These are phyloP conservation scores for Aspergillus panamensis DNA, from an alignment of 495 filamentous ascomycete species.

Conservation along the genomic window DNA sequence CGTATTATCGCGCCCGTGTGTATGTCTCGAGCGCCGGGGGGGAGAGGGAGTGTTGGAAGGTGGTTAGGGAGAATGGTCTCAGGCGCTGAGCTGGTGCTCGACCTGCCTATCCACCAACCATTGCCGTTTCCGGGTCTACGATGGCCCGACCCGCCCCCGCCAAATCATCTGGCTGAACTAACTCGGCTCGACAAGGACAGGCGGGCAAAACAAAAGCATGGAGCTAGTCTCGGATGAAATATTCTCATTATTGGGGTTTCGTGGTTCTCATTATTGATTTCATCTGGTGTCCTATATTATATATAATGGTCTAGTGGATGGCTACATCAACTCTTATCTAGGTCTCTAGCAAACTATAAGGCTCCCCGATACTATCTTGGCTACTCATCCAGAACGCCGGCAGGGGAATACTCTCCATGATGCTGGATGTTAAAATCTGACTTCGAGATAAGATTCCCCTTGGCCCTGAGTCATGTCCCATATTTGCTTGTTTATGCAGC, in stretches of 20 bases:
- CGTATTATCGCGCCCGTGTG: background rate
- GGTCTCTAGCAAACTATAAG: conserved; percentile 34
- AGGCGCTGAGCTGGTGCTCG: conserved; percentile 4
- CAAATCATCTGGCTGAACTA: background rate
- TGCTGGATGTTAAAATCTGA: conserved; percentile 43
- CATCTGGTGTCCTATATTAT: conserved; percentile 5
- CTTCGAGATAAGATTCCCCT: conserved; percentile 33
- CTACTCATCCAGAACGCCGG: conserved; percentile 41
- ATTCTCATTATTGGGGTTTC: conserved; percentile 1
- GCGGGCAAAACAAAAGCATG: background rate
- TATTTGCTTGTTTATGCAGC: conserved; percentile 13
- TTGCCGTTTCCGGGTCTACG: conserved; percentile 24
- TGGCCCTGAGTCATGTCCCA: conserved; percentile 13
- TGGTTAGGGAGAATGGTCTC: too few relatives aligned
- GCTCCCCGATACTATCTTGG: conserved; percentile 45
- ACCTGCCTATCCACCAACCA: conserved; percentile 1
- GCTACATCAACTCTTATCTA: conserved; percentile 8
- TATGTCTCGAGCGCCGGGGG: background rate
- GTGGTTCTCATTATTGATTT: background rate
- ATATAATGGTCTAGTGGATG: conserved; percentile 14
- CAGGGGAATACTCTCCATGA: conserved; percentile 47
- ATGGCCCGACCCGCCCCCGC: conserved; percentile 21
- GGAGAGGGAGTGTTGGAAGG: conserved; percentile 1
- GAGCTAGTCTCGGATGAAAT: background rate
- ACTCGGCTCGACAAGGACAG: background rate